A percentile compares a stretch with the other conserved stretches of the same genome.
These are phyloP conservation scores for Tuber brumale DNA, from an alignment of 495 filamentous ascomycete species.

Conservation along the genomic window DNA sequence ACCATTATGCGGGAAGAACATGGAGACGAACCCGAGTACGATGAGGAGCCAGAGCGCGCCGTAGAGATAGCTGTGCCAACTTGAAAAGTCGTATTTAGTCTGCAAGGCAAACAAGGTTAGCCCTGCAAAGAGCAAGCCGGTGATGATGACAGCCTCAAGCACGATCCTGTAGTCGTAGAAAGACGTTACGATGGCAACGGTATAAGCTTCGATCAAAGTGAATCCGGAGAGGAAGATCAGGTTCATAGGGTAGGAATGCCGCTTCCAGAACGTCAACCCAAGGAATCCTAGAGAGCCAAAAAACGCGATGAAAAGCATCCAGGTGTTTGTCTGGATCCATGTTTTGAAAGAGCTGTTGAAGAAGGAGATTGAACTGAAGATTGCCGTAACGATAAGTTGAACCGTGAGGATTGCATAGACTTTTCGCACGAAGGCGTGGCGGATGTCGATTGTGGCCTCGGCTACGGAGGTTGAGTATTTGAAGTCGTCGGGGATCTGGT, in stretches of 20 bases:
- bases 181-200: constrained; percentile 80
- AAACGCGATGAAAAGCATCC: constrained; percentile 75
- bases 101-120: constrained; percentile 95
- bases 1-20: constrained; percentile 73
- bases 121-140: constrained; percentile 84
- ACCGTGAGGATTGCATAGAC: constrained; percentile 79
- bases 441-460: constrained; percentile 88
- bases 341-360: constrained; percentile 67
- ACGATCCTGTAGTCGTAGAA: constrained; percentile 78
- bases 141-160: constrained; percentile 82
- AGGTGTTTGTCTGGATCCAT: constrained; percentile 81
- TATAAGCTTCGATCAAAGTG: constrained; percentile 88
- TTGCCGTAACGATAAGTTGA: constrained; percentile 77
- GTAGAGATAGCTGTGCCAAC: constrained; percentile 92
- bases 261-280: constrained; percentile 90
- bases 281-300: constrained; percentile 39
- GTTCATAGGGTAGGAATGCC: constrained; percentile 92
- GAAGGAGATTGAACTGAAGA: constrained; percentile 77
- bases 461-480: constrained; percentile 91
- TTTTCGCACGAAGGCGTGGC: constrained; percentile 97
- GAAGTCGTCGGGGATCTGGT: constrained; percentile 86
- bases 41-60: constrained; percentile 82
- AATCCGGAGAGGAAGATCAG: constrained; percentile 87
- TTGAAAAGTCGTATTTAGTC: constrained; percentile 95
- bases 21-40: constrained; percentile 82